Conservation (phyloP, 371 early-diverging fungal genomes). For the Lichtheimia ornata region DNA sequence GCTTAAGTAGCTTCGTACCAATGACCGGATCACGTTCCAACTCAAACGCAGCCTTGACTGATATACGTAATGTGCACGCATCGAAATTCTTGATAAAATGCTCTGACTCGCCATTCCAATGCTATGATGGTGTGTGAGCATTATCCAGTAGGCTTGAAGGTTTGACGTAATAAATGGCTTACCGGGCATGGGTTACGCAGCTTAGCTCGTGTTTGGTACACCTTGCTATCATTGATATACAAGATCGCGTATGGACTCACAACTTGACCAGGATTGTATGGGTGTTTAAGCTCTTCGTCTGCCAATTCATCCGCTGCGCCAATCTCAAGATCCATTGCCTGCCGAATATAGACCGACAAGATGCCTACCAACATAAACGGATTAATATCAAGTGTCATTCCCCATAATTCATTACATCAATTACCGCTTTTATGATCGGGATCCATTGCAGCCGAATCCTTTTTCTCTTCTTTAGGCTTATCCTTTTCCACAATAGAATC, state of each 20-base stretch:
- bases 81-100: constrained; percentile 32
- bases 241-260: constrained; percentile 44
- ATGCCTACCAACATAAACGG: constrained; percentile 15
- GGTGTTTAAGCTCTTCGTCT: constrained; percentile 36
- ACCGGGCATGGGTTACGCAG: constrained; percentile 40
- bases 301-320: constrained; percentile 29
- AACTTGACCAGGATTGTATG: constrained; percentile 33
- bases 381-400: background rate
- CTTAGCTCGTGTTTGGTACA: constrained; percentile 35
- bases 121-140: constrained; percentile 13
- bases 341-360: constrained; percentile 32
- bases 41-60: constrained; percentile 35
- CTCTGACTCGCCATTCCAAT: constrained; percentile 45
- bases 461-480: constrained; percentile 14
- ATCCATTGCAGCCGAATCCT: constrained; percentile 16
- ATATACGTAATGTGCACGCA: constrained; percentile 25
- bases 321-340: constrained; percentile 44
- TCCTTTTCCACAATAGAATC: constrained; percentile 18
- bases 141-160: background rate
- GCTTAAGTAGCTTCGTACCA: constrained; percentile 23
- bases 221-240: constrained; percentile 44
- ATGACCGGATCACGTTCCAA: constrained; percentile 42
- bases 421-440: constrained; percentile 32
- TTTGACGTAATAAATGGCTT: background rate
- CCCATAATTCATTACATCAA: background rate